Conservation (phyloP, 1,284 basidiomycete genomes). For the Hemileia vastatrix region DNA sequence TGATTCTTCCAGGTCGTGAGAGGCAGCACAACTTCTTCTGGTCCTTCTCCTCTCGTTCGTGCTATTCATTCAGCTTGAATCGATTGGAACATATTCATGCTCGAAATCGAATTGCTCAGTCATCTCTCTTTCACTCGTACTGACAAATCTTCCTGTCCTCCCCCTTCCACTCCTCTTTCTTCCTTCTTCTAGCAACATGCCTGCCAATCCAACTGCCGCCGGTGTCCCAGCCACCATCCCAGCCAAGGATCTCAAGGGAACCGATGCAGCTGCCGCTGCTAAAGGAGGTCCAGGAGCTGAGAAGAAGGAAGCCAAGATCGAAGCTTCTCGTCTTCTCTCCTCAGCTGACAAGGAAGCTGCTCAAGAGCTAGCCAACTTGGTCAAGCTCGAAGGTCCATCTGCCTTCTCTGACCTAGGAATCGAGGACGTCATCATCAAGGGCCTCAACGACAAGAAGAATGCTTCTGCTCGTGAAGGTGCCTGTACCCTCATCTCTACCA, state of each 20-base stretch:
- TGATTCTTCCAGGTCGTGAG: no score
- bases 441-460: conserved; percentile 44
- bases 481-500: conserved; percentile 33
- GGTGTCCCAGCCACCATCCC: conserved; percentile 40
- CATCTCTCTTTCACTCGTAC: no score
- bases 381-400: conserved; percentile 42
- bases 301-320: no score
- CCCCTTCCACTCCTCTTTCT: no score
- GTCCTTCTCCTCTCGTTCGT: no score
- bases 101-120: no score
- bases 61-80: no score
- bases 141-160: not conserved
- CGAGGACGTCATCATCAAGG: conserved; percentile 40
- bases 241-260: conserved; percentile 38
- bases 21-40: no score
- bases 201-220: conserved; percentile 29
- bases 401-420: conserved; percentile 41
- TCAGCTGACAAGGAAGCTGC: conserved; percentile 40
- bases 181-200: conserved; percentile 25
- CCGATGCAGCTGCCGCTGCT: conserved; percentile 36
- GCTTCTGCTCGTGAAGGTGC: conserved; percentile 18
- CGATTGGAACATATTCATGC: no score
- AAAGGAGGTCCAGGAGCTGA: conserved; percentile 26
- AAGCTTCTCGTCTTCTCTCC: conserved; percentile 36
- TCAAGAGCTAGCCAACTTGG: conserved; percentile 43